Conservation (phyloP, 352 stramenopile species). For the Globisporangium polare region DNA sequence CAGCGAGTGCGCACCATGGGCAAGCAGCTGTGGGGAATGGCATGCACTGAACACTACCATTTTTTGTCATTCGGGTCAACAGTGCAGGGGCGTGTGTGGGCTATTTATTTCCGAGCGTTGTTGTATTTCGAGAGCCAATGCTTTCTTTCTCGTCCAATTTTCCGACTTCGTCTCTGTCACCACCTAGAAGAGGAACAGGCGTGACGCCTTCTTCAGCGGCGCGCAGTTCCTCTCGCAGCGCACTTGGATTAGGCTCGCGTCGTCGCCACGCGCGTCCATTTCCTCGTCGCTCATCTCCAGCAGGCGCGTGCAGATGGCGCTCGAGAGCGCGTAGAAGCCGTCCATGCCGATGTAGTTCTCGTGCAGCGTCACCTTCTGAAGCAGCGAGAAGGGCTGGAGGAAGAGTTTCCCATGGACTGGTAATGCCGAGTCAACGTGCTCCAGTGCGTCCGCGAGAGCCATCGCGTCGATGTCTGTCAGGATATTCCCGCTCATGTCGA, state of each 20-base stretch:
- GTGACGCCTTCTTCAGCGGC: not conserved
- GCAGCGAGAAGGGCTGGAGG: conserved; percentile 12
- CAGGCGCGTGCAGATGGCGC: conserved; percentile 24
- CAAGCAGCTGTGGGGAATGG: not conserved
- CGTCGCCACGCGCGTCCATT: conserved; percentile 7
- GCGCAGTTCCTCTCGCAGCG: conserved; percentile 12
- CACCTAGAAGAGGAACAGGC: conserved; percentile 11
- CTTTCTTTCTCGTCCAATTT: no score
- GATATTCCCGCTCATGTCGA: conserved; percentile 57
- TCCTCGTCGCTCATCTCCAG: conserved; percentile 5
- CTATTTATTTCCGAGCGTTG: conserved; percentile 9
- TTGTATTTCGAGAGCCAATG: conserved; percentile 3
- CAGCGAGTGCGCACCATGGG: not conserved
- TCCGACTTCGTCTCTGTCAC: not conserved
- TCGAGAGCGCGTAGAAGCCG: conserved; percentile 56
- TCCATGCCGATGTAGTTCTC: conserved; percentile 70
- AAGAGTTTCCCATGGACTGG: not conserved
- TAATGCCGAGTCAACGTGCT: conserved; percentile 8
- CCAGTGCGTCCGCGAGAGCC: conserved; percentile 34
- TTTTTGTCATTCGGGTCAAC: not conserved
- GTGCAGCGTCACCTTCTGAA: conserved; percentile 34
- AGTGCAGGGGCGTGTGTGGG: not conserved
- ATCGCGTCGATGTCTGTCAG: conserved; percentile 50
- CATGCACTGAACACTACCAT: not conserved
- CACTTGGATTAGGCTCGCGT: conserved; percentile 5